Percentiles rank a stretch among this genome's conserved stretches.
phyloP scores from a whole-genome alignment of 2,329 filamentous ascomycete species.

The Aureobasidium sp. region DNA sequence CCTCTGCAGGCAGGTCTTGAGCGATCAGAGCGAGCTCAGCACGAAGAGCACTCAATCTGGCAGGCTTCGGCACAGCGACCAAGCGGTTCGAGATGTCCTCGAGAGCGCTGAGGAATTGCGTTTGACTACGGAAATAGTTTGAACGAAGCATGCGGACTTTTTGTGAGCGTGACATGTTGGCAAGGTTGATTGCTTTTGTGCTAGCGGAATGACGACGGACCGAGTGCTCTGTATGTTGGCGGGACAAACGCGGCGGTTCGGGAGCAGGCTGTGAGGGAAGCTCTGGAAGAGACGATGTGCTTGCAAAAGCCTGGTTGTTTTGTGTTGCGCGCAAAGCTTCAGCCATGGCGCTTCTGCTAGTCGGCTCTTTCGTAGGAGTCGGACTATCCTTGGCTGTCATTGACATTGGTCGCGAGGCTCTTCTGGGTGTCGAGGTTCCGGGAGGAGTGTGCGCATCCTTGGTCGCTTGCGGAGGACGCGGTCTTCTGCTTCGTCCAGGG shows the following conservation, averaged over 20 bases:
- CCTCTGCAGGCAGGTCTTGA: constrained; percentile 73
- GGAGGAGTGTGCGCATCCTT: not conserved
- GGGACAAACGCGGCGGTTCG: constrained; percentile 18
- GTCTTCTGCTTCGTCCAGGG: constrained; percentile 37
- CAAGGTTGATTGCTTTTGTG: constrained; percentile 50
- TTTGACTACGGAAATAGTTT: constrained; percentile 77
- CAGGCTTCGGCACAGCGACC: constrained; percentile 73
- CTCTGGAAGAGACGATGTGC: constrained; percentile 30
- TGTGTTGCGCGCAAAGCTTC: constrained; percentile 26
- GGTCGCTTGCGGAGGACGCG: constrained; percentile 30
- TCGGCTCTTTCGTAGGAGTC: not conserved
- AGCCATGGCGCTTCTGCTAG: not conserved
- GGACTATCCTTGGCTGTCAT: not conserved
- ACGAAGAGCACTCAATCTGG: constrained; percentile 70
- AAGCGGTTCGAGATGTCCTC: constrained; percentile 82
- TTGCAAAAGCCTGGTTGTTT: constrained; percentile 25
- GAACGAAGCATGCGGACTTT: constrained; percentile 68
- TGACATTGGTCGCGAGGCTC: constrained; percentile 6
- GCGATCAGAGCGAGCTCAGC: constrained; percentile 75
- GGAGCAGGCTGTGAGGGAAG: constrained; percentile 18
- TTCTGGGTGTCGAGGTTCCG: not conserved
- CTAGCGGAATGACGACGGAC: constrained; percentile 50
- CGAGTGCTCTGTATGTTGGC: constrained; percentile 29
- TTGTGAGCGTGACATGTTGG: constrained; percentile 57
- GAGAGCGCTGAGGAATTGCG: constrained; percentile 70